Conservation (phyloP, 352 stramenopile genomes). For the Pythium aristosporum region DNA sequence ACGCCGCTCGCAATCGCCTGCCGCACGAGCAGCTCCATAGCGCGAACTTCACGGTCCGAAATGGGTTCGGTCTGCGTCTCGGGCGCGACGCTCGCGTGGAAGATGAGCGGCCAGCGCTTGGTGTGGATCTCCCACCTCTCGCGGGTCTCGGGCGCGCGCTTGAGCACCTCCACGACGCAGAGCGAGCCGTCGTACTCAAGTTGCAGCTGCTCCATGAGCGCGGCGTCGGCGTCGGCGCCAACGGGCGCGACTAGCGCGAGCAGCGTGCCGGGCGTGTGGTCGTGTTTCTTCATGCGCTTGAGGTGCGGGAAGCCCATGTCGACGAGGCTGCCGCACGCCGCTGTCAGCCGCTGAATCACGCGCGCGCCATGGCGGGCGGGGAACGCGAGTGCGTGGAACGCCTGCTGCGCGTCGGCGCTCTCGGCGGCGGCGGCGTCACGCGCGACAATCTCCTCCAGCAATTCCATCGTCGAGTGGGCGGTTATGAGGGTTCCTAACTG, state of each 20-base stretch:
- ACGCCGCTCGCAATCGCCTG: slow-evolving; percentile 27
- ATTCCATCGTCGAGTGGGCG: slow-evolving; percentile 12
- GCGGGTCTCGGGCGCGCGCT: slow-evolving; percentile 48
- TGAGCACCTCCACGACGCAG: slow-evolving; percentile 51
- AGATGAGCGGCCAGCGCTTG: slow-evolving; percentile 72
- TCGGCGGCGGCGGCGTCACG: slow-evolving; percentile 23
- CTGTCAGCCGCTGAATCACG: slow-evolving; percentile 63
- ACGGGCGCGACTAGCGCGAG: slow-evolving; percentile 56
- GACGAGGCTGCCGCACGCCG: slow-evolving; percentile 49
- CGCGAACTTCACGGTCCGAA: slow-evolving; percentile 34
- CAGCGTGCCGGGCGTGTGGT: slow-evolving; percentile 33
- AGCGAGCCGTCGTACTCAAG: slow-evolving; percentile 46
- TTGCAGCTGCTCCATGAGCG: slow-evolving; percentile 28
- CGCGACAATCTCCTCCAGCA: slow-evolving; percentile 46
- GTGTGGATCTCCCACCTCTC: slow-evolving; percentile 63
- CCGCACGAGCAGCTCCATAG: slow-evolving; percentile 32
- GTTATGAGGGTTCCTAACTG: slow-evolving; percentile 15
- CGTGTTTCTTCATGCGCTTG: slow-evolving; percentile 83
- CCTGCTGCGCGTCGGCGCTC: slow-evolving; percentile 49
- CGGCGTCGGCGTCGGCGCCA: neutral
- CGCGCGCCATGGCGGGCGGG: slow-evolving; percentile 54
- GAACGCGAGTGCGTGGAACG: slow-evolving; percentile 73
- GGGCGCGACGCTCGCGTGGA: slow-evolving; percentile 65
- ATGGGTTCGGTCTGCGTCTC: slow-evolving; percentile 43
- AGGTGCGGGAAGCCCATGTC: slow-evolving; percentile 73